Percentiles rank a stretch among this genome's conserved stretches.
Evolutionary conservation across 106 monocot species (phyloP).

Genomic region (Platanthera zijinensis): DNA sequence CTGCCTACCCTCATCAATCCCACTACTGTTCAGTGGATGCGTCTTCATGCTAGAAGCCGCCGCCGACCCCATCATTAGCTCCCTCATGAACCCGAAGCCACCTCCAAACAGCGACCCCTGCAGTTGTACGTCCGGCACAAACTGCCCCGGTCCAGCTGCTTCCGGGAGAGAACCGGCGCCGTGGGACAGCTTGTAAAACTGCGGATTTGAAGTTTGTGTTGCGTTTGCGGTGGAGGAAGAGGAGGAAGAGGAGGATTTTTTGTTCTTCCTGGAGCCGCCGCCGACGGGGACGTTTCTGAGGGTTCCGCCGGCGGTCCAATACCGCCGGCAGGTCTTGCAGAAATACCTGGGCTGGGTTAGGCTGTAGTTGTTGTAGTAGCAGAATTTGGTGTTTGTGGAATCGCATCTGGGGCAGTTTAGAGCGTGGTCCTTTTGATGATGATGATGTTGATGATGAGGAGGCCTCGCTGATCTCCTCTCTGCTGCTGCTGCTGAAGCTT

Average conservation of each 20-base stretch:
- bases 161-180: neutral
- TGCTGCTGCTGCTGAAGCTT: too few species aligned
- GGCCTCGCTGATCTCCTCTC: too few species aligned
- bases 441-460: too few species aligned
- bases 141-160: neutral
- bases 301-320: constrained; percentile 14
- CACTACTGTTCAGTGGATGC: neutral
- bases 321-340: constrained; percentile 29
- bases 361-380: constrained; percentile 53
- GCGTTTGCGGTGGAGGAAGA: neutral
- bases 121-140: neutral
- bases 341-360: constrained; percentile 47
- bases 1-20: neutral
- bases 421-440: too few species aligned
- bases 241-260: constrained; percentile 8
- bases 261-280: constrained; percentile 20
- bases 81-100: constrained; percentile 2
- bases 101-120: neutral
- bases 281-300: constrained; percentile 19
- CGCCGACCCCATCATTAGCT: neutral
- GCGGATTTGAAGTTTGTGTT: neutral
- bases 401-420: constrained; percentile 41
- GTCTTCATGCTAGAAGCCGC: neutral
- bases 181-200: neutral
- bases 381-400: constrained; percentile 48